Conservation (phyloP, 331 rosid genomes). For the Quercus phellos region DNA sequence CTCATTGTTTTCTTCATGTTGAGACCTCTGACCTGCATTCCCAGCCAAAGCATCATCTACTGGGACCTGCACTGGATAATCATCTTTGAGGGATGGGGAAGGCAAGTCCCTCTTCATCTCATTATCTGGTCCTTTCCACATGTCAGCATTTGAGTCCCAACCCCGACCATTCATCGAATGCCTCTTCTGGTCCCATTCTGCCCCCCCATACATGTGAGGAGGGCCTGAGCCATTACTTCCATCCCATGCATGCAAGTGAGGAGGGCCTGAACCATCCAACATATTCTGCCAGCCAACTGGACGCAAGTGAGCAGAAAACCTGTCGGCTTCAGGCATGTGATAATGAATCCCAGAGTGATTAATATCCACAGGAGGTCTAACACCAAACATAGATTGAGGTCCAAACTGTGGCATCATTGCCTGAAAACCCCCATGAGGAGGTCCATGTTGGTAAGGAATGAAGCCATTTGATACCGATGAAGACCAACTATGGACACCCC, state of each 20-base stretch:
- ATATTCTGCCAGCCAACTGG: slow-evolving; percentile 83
- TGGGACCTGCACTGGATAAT: slow-evolving; percentile 36
- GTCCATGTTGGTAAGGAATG: slow-evolving; percentile 88
- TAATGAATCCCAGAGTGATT: slow-evolving; percentile 78
- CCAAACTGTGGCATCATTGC: slow-evolving; percentile 79
- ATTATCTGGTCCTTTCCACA: slow-evolving; percentile 70
- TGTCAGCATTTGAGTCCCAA: slow-evolving; percentile 77
- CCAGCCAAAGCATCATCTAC: slow-evolving; percentile 45
- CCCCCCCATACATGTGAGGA: slow-evolving; percentile 60
- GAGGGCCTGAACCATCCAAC: slow-evolving; percentile 81
- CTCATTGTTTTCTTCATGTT: slow-evolving; percentile 41
- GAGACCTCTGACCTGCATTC: slow-evolving; percentile 43
- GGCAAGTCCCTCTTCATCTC: slow-evolving; percentile 66
- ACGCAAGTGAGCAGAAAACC: slow-evolving; percentile 80
- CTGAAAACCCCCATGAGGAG: slow-evolving; percentile 80
- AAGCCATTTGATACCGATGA: slow-evolving; percentile 78
- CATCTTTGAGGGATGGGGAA: slow-evolving; percentile 66
- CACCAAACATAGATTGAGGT: slow-evolving; percentile 68
- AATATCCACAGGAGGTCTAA: slow-evolving; percentile 76
- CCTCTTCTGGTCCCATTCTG: slow-evolving; percentile 88
- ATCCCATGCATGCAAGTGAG: slow-evolving; percentile 88
- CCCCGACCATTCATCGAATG: slow-evolving; percentile 63
- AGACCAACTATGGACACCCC: slow-evolving; percentile 76
- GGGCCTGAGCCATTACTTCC: slow-evolving; percentile 76
- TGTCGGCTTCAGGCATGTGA: slow-evolving; percentile 75